Evolutionary conservation across 2,329 filamentous ascomycete genomes (phyloP).

Genomic region (Monilinia polystroma): DNA sequence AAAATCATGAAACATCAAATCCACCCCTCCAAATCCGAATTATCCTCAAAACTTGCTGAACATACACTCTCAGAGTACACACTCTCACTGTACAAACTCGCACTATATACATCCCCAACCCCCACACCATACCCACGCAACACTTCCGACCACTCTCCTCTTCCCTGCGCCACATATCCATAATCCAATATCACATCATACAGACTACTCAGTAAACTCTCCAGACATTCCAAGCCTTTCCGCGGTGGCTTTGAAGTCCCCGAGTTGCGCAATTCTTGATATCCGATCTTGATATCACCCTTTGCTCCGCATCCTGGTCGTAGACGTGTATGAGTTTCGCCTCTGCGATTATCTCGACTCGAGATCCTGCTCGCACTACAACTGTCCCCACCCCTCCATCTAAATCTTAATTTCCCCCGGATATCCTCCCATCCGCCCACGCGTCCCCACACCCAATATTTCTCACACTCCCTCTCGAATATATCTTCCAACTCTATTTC

Average conservation of each 20-base stretch:
- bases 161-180: not conserved
- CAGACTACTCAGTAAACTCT: not conserved
- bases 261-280: not conserved
- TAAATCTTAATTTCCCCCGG: not conserved
- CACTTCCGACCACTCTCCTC: not conserved
- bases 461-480: conserved; percentile 11
- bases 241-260: not conserved
- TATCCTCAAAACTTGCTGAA: not conserved
- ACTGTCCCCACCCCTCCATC: not conserved
- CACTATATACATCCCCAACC: too few relatives aligned
- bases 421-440: conserved; percentile 19
- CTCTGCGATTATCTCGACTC: too few relatives aligned
- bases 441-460: conserved; percentile 15
- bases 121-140: not conserved
- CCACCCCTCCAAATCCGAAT: not conserved
- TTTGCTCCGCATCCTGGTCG: not conserved
- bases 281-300: not conserved
- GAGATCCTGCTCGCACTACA: fast-evolving
- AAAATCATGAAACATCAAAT: not conserved
- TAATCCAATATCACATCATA: conserved; percentile 16
- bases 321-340: too few relatives aligned
- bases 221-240: not conserved
- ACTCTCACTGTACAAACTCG: too few relatives aligned
- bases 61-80: conserved; percentile 18
- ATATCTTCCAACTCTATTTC: not conserved